These are phyloP conservation scores for Rhododendron kiyosumense DNA, from an alignment of 148 eudicot genomes.

Conservation along the genomic window DNA sequence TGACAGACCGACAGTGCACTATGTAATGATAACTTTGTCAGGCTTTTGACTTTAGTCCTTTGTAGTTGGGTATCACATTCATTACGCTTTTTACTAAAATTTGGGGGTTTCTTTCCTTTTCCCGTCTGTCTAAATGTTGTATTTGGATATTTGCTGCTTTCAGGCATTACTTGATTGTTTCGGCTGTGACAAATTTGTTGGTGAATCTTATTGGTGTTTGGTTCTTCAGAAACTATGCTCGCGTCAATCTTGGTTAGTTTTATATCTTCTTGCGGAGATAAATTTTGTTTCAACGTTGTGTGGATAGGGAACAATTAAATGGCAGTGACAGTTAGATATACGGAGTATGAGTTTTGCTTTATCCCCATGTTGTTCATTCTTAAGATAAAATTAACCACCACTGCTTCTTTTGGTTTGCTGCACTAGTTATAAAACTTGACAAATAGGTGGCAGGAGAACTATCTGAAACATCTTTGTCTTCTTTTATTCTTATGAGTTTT, in stretches of 20 bases:
- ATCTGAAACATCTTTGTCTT: neutral
- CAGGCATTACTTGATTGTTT: conserved; percentile 92
- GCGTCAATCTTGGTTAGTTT: conserved; percentile 70
- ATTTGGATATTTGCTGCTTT: conserved; percentile 8
- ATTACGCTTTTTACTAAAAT: neutral
- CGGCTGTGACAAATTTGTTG: conserved; percentile 88
- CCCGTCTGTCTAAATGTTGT: neutral
- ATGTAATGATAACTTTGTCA: neutral
- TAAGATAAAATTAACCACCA: neutral
- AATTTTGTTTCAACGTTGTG: neutral
- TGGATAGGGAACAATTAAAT: neutral
- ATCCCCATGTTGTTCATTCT: neutral
- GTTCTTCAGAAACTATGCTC: conserved; percentile 96
- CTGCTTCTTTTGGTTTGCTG: neutral
- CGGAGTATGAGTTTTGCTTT: neutral
- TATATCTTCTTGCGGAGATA: neutral
- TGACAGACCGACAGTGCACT: neutral
- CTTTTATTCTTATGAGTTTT: neutral
- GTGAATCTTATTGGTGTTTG: conserved; percentile 98
- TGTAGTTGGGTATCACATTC: neutral
- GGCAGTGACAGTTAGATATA: neutral
- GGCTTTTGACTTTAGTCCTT: neutral
- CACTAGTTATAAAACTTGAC: neutral
- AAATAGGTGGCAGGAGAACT: neutral
- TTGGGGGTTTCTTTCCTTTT: neutral